Base-by-base conservation (phyloP, 2,329 filamentous ascomycete genomes). In the Torrubiella hemipterigena region DNA sequence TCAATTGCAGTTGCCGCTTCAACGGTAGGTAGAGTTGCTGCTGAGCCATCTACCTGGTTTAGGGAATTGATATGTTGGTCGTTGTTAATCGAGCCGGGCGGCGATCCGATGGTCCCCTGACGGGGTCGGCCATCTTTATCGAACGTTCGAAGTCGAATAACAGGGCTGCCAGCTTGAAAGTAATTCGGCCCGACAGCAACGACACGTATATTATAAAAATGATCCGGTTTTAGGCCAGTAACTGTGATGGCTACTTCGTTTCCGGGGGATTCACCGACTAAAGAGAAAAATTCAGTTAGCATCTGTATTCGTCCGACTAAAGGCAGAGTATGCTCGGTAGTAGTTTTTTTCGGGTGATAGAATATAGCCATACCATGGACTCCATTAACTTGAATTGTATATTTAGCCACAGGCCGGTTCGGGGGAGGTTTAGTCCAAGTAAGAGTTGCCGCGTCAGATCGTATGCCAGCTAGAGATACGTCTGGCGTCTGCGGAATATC, bases 181-280 rank as follows among this genome's bases (percentile, higher is more conserved):
- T 91, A 93, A 43, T 87, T 85, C 18, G 80, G 74, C 29, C 89
- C 93, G 32, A 95, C 81, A 23, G 89, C 85, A 43, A 95, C 82
- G 32, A 96, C 84, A 37, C 89, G 80, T 17, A 98, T 78, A 42
- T 93, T 93, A 58, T 96, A 96, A 47, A 87, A 93, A 46, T 83
- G 82, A 41, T 81, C 77, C 1, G 91, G 86, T 45, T 81, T 78
- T 7, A 98, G 66, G 23, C 87, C 85, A 19, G 81, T 86, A 33
- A 98, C 86, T 27, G 83, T 87, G 32, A 95, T 86, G n/a, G 85
- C 56, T 25, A 52, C 48, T 31, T 59, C 56, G 19, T 55, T 55
- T 17, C 53, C 54, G 7, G 51, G 77, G 27, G 87, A 84, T 48
- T 94, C 84, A 45, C 87, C 91, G 41, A 95, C 82, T 85, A 23